Evolutionary conservation across 495 filamentous ascomycete species (phyloP).

Genomic region (Podospora tetraspora): DNA sequence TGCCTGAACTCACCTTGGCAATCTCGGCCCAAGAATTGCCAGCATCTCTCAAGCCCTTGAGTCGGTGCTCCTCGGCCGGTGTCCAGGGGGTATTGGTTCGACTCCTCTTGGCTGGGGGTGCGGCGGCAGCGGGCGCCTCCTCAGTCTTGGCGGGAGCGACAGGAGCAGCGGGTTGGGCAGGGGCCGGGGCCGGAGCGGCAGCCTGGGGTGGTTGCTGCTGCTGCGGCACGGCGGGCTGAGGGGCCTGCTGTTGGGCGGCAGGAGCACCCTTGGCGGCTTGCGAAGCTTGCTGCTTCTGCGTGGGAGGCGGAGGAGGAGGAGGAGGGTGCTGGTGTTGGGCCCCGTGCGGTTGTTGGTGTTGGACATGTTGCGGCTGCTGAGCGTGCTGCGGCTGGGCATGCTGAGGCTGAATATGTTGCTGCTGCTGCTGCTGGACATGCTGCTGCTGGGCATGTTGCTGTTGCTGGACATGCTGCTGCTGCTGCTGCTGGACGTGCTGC

Average conservation of each 20-base stretch:
- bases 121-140: constrained; percentile 28
- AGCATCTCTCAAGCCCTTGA: constrained; percentile 90
- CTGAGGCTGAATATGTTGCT: constrained; percentile 19
- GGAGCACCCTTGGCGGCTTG: neutral
- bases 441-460: constrained; percentile 19
- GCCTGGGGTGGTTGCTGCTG: constrained; percentile 15
- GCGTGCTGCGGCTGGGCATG: constrained; percentile 17
- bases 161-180: constrained; percentile 18
- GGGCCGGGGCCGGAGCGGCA: constrained; percentile 19
- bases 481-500: constrained; percentile 20
- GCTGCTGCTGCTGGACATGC: constrained; percentile 16
- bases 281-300: neutral
- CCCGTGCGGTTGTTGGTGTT: neutral
- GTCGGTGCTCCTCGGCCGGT: constrained; percentile 81
- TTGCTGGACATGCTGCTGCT: constrained; percentile 4
- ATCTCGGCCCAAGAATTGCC: constrained; percentile 96
- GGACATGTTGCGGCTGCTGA: constrained; percentile 16
- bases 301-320: neutral
- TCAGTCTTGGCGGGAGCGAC: constrained; percentile 28
- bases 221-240: constrained; percentile 20
- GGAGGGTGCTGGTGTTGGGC: neutral
- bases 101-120: constrained; percentile 76
- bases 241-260: constrained; percentile 14
- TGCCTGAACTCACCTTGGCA: constrained; percentile 63
- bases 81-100: constrained; percentile 98